phyloP scores from a whole-genome alignment of 208 protist species.

The Borovskyia barvae region DNA sequence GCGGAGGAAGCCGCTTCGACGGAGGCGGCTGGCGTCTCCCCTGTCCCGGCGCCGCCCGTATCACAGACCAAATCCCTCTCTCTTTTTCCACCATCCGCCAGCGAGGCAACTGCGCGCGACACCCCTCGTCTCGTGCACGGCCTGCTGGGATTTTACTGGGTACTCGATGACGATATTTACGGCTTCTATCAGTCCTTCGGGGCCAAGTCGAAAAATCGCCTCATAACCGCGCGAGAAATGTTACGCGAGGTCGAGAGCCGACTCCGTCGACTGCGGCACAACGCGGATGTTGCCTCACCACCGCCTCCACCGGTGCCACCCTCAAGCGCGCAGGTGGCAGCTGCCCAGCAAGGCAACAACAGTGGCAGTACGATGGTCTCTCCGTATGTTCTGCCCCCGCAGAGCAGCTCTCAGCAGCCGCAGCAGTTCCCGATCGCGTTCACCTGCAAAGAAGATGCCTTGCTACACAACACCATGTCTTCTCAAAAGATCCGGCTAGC shows the following conservation, averaged over 20 bases:
- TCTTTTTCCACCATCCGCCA: too few relatives aligned
- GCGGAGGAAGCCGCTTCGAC: too few relatives aligned
- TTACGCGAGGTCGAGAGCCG: conserved; percentile 51
- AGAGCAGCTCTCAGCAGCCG: background rate
- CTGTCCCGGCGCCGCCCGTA: too few relatives aligned
- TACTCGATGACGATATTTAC: conserved; percentile 90
- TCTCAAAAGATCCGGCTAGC: conserved; percentile 1
- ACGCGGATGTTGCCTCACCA: conserved; percentile 19
- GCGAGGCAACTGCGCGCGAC: background rate
- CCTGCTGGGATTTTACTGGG: conserved; percentile 73
- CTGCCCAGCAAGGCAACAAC: background rate
- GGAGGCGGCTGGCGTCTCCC: too few relatives aligned
- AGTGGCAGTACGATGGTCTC: background rate
- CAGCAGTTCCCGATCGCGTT: conserved; percentile 23
- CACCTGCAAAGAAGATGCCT: conserved; percentile 32
- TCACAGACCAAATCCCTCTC: too few relatives aligned
- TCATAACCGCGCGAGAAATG: conserved; percentile 54
- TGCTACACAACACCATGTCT: conserved; percentile 30
- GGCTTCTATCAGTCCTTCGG: conserved; percentile 37
- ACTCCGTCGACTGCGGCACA: conserved; percentile 36
- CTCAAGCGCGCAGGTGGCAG: background rate
- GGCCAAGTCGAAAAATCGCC: conserved; percentile 36
- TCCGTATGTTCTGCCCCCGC: background rate
- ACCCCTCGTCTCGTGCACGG: conserved; percentile 31
- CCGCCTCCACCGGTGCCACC: conserved; percentile 11